These are phyloP conservation scores for Blastobotrys americana DNA, from an alignment of 805 yeast species.

Conservation along the genomic window DNA sequence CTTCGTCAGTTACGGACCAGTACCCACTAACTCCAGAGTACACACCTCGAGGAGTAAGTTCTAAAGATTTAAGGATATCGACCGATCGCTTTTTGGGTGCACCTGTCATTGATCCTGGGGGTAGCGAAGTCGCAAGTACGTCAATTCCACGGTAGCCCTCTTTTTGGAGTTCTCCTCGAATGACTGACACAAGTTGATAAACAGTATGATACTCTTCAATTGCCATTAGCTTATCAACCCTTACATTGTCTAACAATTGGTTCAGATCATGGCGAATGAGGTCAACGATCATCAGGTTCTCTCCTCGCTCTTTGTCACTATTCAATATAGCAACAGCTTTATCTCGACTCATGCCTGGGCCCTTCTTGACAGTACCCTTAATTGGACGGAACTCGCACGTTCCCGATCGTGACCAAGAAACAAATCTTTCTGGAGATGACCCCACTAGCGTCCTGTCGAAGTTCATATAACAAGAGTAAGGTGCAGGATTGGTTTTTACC, in stretches of 20 bases:
- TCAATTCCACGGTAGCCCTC: conserved; percentile 61
- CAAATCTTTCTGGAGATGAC: conserved; percentile 90
- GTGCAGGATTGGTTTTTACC: conserved; percentile 76
- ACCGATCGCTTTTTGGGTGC: conserved; percentile 95
- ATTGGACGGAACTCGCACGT: conserved; percentile 84
- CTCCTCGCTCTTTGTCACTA: conserved; percentile 91
- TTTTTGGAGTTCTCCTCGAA: conserved; percentile 49
- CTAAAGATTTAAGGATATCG: conserved; percentile 62
- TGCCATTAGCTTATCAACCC: conserved; percentile 72
- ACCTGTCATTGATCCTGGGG: conserved; percentile 99
- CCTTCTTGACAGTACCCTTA: conserved; percentile 85
- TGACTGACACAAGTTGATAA: conserved; percentile 85
- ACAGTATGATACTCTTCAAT: conserved; percentile 92
- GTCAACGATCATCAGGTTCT: conserved; percentile 94
- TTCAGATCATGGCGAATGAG: conserved; percentile 86
- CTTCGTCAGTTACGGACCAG: conserved; percentile 79
- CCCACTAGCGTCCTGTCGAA: conserved; percentile 50
- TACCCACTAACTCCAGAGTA: conserved; percentile 95
- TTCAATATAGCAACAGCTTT: conserved; percentile 59
- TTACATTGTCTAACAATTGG: conserved; percentile 55
- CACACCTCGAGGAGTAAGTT: conserved; percentile 57
- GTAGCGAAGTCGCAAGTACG: conserved; percentile 66
- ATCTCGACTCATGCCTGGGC: conserved; percentile 44
- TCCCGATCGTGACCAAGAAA: conserved; percentile 57
- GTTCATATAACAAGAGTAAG: conserved; percentile 75